Percentiles rank a stretch among this genome's conserved stretches.
phyloP scores from a whole-genome alignment of 345 rosid species.

The Litchi chinensis region DNA sequence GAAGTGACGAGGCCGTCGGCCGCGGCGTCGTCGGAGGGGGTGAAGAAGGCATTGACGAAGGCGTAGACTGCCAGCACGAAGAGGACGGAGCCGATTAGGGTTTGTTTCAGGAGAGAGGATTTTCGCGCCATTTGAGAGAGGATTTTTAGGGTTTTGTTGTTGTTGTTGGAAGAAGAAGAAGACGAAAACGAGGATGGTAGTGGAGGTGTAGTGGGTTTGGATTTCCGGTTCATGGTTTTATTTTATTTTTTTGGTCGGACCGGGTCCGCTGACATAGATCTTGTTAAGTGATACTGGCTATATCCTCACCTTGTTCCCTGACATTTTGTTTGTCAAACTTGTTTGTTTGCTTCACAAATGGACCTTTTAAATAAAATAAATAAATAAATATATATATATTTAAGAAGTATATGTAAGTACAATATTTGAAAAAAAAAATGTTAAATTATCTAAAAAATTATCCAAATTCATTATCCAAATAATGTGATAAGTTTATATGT shows the following conservation, averaged over 20 bases:
- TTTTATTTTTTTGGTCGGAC: not conserved
- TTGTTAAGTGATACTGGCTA: not conserved
- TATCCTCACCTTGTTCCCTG: too few relatives aligned
- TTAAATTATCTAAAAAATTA: too few relatives aligned
- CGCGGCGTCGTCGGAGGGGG: slow-evolving; percentile 23
- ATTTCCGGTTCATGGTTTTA: slow-evolving; percentile 24
- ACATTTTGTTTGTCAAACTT: not conserved
- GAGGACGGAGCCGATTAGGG: slow-evolving; percentile 45
- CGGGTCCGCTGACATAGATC: not conserved
- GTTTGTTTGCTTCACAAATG: not conserved
- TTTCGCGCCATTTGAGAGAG: slow-evolving; percentile 62
- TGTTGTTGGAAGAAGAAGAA: not conserved
- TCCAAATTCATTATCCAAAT: too few relatives aligned
- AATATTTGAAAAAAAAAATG: too few relatives aligned
- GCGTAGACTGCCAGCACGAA: slow-evolving; percentile 64
- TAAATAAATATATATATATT: too few relatives aligned
- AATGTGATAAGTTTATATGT: too few relatives aligned
- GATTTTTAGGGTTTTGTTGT: slow-evolving; percentile 9
- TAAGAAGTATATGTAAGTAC: too few relatives aligned
- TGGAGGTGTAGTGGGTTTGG: slow-evolving; percentile 17
- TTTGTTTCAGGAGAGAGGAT: slow-evolving; percentile 67
- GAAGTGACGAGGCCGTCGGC: slow-evolving; percentile 25
- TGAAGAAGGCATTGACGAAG: slow-evolving; percentile 62
- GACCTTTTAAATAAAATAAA: too few relatives aligned
- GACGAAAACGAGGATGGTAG: slow-evolving; percentile 1